Base-by-base conservation (phyloP, 352 stramenopile genomes). In the Salisapilia sapeloensis region DNA sequence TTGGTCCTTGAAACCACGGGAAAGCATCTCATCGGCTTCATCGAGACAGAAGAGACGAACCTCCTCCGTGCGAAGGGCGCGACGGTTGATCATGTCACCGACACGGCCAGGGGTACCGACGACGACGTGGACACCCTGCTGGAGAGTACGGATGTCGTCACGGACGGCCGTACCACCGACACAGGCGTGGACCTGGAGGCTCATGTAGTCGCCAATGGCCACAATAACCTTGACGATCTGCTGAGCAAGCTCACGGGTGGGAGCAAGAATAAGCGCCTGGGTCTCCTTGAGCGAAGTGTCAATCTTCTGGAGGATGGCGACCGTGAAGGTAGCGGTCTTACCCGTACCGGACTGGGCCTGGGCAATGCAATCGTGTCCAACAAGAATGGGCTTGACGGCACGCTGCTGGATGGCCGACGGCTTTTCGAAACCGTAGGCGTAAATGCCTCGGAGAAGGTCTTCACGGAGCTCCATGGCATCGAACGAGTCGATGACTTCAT, bases 401-500 rank as follows among this genome's bases (percentile, higher is more conserved):
- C 93, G 76, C 65, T 99, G 93, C 69, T 99, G 96, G 65, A 99
- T 99, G 31, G 95, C 94, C 45, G 94, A 99, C 23, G 96, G 96
- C 69, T 99, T 99, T 63, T 99, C 96, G 54, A 99, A 99, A 93
- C 96, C 96, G 66, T 98, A 99, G 11, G 93, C 92, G 66, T 98
- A 99, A 55, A 99, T 99, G 38, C 96, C 96, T 46, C 94, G 79
- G 19, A 99, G 84, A 28, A 99, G 69, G 55, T 98, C 92, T 56
- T 98, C 93, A 29, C 91, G 87, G 34, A 99, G 61, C 22, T 96
- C 85, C 92, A 99, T 99, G 46, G 65, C 90, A 58, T 99, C 95
- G 57, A 99, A 99, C 14, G 82, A 94, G 50, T 98, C 86, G 45
- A 98, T 96, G 23, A 93, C 80, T 59, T 98, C 92, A 46, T 98